These are phyloP conservation scores for Truncatella angustata DNA, from an alignment of 2,329 filamentous ascomycete genomes.

Conservation along the genomic window DNA sequence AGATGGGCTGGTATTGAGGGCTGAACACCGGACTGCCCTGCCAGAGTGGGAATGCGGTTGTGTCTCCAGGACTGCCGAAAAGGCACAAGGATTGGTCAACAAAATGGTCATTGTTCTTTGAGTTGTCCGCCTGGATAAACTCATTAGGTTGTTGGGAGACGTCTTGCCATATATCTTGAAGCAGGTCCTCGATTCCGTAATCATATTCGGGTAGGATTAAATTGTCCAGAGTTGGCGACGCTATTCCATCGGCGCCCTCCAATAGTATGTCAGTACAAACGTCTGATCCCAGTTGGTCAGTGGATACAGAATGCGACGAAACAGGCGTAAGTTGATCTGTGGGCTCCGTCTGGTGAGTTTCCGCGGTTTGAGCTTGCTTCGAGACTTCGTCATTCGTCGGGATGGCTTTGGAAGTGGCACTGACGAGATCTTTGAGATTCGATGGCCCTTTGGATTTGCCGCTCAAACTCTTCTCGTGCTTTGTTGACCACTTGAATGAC, in stretches of 20 bases:
- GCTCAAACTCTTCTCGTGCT: slow-evolving; percentile 30
- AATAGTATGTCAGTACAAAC: not conserved
- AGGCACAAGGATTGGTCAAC: slow-evolving; percentile 1
- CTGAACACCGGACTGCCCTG: slow-evolving; percentile 6
- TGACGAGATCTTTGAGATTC: slow-evolving; percentile 12
- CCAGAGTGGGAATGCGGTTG: not conserved
- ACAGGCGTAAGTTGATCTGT: too few relatives aligned
- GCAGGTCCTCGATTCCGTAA: slow-evolving; percentile 13
- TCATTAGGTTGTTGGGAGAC: not conserved
- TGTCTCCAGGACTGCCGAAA: not conserved
- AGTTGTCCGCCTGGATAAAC: not conserved
- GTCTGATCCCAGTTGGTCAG: not conserved
- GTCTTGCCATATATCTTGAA: slow-evolving; percentile 14
- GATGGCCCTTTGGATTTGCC: slow-evolving; percentile 9
- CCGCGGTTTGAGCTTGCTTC: not conserved
- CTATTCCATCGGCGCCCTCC: not conserved
- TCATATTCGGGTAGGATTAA: slow-evolving; percentile 12
- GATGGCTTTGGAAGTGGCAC: slow-evolving; percentile 11
- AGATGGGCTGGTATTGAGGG: slow-evolving; percentile 11
- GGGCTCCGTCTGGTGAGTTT: too few relatives aligned
- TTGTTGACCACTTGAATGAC: slow-evolving; percentile 40
- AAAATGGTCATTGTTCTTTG: not conserved
- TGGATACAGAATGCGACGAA: too few relatives aligned
- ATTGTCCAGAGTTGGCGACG: slow-evolving; percentile 11
- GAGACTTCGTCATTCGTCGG: not conserved